These are phyloP conservation scores for Podosphaera leucotricha DNA, from an alignment of 2,329 filamentous ascomycete genomes.

Conservation along the genomic window DNA sequence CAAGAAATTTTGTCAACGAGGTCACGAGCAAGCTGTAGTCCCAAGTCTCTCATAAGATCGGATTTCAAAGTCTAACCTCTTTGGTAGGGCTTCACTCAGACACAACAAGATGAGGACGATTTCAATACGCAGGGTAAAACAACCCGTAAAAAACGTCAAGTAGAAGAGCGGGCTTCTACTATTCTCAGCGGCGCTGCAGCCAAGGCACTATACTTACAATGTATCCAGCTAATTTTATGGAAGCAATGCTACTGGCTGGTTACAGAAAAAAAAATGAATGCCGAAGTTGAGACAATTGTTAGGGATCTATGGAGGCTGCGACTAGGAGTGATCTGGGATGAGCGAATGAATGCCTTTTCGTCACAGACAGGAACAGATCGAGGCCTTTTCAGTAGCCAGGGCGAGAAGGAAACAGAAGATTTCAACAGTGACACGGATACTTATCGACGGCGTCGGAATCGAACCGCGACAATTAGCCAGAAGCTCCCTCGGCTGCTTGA, in stretches of 20 bases:
- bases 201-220: slow-evolving; percentile 58
- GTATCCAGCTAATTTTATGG: slow-evolving; percentile 62
- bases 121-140: slow-evolving; percentile 35
- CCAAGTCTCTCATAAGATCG: slow-evolving; percentile 5
- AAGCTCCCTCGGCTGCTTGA: slow-evolving; percentile 46
- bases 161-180: slow-evolving; percentile 30
- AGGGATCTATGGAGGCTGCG: slow-evolving; percentile 63
- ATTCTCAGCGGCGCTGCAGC: slow-evolving; percentile 44
- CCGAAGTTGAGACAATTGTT: slow-evolving; percentile 55
- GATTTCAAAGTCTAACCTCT: slow-evolving; percentile 4
- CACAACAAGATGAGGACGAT: slow-evolving; percentile 40
- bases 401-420: slow-evolving; percentile 13
- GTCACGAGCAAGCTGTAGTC: slow-evolving; percentile 36
- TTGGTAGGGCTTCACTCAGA: slow-evolving; percentile 17
- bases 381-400: slow-evolving; percentile 16
- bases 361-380: slow-evolving; percentile 14
- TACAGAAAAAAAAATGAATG: slow-evolving; percentile 36
- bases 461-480: not conserved
- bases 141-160: slow-evolving; percentile 32
- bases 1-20: slow-evolving; percentile 38
- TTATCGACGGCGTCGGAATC: slow-evolving; percentile 13
- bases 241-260: slow-evolving; percentile 61
- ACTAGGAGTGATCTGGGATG: slow-evolving; percentile 18
- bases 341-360: slow-evolving; percentile 14
- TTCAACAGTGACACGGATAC: slow-evolving; percentile 13